Conservation (phyloP, 345 rosid genomes). For the Clarkia xantiana region DNA sequence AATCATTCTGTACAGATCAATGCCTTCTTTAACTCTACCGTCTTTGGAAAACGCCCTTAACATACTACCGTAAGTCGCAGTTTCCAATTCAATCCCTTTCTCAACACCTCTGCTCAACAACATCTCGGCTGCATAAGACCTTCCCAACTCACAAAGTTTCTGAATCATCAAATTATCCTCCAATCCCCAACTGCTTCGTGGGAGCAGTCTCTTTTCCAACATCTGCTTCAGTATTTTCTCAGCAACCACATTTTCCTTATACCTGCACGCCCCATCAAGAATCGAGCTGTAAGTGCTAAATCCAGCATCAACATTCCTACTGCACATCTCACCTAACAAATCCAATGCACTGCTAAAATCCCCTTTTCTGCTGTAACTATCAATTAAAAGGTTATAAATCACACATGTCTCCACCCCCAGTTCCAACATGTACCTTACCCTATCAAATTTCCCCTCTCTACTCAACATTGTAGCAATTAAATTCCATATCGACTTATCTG, state of each 20-base stretch:
- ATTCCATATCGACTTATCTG: slow-evolving; percentile 37
- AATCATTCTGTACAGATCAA: slow-evolving; percentile 21
- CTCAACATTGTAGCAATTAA: slow-evolving; percentile 35
- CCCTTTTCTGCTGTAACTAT: slow-evolving; percentile 33
- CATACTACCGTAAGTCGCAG: slow-evolving; percentile 37
- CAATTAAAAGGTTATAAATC: slow-evolving; percentile 38
- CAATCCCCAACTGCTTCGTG: too few relatives aligned
- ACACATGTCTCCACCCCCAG: slow-evolving; percentile 30
- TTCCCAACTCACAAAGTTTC: slow-evolving; percentile 46
- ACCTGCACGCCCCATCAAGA: slow-evolving; percentile 58
- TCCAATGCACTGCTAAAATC: slow-evolving; percentile 31
- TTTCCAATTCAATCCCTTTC: slow-evolving; percentile 17
- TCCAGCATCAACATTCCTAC: slow-evolving; percentile 28
- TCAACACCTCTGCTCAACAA: slow-evolving; percentile 32
- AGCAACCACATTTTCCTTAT: slow-evolving; percentile 21
- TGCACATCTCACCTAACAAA: slow-evolving; percentile 34
- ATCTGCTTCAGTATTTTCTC: slow-evolving; percentile 26
- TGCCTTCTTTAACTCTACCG: slow-evolving; percentile 40
- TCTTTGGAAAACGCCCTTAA: slow-evolving; percentile 30
- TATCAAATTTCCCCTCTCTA: slow-evolving; percentile 29
- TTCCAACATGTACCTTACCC: slow-evolving; percentile 30
- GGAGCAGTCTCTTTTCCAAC: slow-evolving; percentile 31
- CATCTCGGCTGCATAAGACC: slow-evolving; percentile 40
- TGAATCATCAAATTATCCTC: slow-evolving; percentile 25
- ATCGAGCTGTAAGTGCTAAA: slow-evolving; percentile 31